phyloP scores from a whole-genome alignment of 192 early-diverging fungal genomes.

The Lobosporangium transversale region DNA sequence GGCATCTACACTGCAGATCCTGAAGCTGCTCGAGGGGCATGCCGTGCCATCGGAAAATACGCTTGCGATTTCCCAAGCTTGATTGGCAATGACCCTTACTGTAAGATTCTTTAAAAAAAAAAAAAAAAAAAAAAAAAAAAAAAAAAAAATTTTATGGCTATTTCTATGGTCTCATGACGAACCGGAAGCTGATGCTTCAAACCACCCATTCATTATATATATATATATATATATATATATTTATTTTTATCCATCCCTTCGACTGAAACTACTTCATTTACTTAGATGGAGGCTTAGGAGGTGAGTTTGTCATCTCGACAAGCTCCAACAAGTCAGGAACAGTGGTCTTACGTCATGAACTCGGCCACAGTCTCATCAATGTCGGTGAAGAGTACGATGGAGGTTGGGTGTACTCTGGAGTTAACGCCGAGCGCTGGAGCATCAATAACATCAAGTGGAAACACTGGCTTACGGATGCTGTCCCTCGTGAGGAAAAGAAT shows the following conservation, averaged over 20 bases:
- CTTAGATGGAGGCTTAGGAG: constrained; percentile 67
- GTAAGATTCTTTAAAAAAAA: constrained; percentile 7
- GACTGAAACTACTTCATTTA: not conserved
- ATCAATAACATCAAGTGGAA: constrained; percentile 65
- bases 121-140: not conserved
- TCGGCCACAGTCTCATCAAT: constrained; percentile 48
- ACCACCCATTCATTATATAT: no score
- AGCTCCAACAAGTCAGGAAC: constrained; percentile 64
- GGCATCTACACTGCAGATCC: constrained; percentile 67
- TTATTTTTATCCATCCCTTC: not conserved
- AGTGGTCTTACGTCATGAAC: constrained; percentile 68
- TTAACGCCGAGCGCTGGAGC: constrained; percentile 58
- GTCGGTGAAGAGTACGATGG: constrained; percentile 52
- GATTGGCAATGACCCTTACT: constrained; percentile 69
- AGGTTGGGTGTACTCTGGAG: constrained; percentile 58
- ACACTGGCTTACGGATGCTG: constrained; percentile 61
- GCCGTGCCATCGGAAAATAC: constrained; percentile 58
- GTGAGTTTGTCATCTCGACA: constrained; percentile 71
- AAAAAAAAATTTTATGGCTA: no score
- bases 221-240: no score
- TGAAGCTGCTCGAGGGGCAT: constrained; percentile 56
- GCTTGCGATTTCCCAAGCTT: constrained; percentile 70
- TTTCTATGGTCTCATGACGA: no score
- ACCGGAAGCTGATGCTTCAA: no score
- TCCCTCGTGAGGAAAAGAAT: constrained; percentile 53